phyloP scores from a whole-genome alignment of 345 rosid species.

The Lumnitzera littorea region DNA sequence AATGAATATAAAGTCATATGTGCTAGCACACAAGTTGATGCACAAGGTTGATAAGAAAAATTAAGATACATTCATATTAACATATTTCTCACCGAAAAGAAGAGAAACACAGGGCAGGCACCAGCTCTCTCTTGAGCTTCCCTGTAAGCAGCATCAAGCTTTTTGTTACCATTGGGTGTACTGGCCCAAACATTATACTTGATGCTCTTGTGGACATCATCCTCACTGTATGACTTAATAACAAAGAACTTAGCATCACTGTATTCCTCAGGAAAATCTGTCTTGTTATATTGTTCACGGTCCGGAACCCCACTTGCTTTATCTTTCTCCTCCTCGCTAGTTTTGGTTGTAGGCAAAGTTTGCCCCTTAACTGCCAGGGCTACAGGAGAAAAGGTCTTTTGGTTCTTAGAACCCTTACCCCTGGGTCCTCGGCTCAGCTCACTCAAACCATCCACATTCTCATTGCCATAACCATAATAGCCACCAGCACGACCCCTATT shows the following conservation, averaged over 20 bases:
- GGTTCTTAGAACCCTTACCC: slow-evolving; percentile 63
- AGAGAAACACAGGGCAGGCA: slow-evolving; percentile 55
- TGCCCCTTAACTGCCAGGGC: slow-evolving; percentile 41
- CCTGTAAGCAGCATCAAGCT: slow-evolving; percentile 68
- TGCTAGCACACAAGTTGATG: background rate
- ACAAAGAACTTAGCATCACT: slow-evolving; percentile 68
- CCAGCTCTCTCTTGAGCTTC: slow-evolving; percentile 54
- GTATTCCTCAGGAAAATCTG: slow-evolving; percentile 43
- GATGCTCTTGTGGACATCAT: slow-evolving; percentile 83
- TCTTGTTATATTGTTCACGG: slow-evolving; percentile 20
- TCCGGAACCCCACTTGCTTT: slow-evolving; percentile 15
- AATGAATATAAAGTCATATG: background rate
- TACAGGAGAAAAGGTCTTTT: slow-evolving; percentile 35
- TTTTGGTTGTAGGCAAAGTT: slow-evolving; percentile 25
- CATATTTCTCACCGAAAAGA: slow-evolving; percentile 49
- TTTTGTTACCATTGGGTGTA: slow-evolving; percentile 77
- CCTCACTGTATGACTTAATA: slow-evolving; percentile 88
- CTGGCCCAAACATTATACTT: slow-evolving; percentile 92
- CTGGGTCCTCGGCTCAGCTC: slow-evolving; percentile 92
- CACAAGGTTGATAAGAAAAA: background rate
- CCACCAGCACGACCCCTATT: slow-evolving; percentile 64
- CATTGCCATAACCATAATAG: slow-evolving; percentile 53
- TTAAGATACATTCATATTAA: background rate
- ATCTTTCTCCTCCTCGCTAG: slow-evolving; percentile 17
- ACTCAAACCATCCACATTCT: slow-evolving; percentile 62